Percentiles rank a stretch among this genome's conserved stretches.
Evolutionary conservation across 257 asterid genomes (phyloP).

Genomic region (Lavandula angustifolia): DNA sequence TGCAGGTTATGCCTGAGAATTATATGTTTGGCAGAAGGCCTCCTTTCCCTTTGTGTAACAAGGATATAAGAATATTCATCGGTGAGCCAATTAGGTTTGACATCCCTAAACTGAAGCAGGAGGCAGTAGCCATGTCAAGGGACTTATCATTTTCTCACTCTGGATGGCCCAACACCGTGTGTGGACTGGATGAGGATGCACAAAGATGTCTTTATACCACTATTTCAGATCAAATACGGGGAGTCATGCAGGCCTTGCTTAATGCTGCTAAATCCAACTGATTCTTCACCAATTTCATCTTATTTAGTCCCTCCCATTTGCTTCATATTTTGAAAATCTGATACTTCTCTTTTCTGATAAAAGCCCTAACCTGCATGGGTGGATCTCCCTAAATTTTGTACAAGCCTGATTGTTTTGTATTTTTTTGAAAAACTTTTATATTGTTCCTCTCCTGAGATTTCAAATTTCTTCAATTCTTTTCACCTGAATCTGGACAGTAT

Average conservation of each 20-base stretch:
- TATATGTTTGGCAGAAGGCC: conserved; percentile 73
- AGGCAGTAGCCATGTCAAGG: conserved; percentile 56
- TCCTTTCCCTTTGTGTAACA: conserved; percentile 73
- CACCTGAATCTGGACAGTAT: too few relatives aligned
- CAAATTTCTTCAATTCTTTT: too few relatives aligned
- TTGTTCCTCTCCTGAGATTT: too few relatives aligned
- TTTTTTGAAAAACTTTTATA: too few relatives aligned
- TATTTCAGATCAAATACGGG: conserved; percentile 71
- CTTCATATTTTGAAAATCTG: too few relatives aligned
- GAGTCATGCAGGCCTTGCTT: conserved; percentile 65
- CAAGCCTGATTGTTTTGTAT: too few relatives aligned
- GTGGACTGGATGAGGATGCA: conserved; percentile 84
- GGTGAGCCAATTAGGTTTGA: conserved; percentile 87
- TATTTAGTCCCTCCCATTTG: too few relatives aligned
- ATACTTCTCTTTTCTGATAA: too few relatives aligned
- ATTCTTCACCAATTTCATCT: too few relatives aligned
- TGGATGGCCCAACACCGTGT: conserved; percentile 61
- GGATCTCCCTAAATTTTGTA: too few relatives aligned
- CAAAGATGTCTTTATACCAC: conserved; percentile 67
- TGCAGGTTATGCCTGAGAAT: conserved; percentile 93
- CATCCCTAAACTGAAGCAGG: conserved; percentile 68
- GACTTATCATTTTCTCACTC: conserved; percentile 39
- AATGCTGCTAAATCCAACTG: conserved; percentile 32
- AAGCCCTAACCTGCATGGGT: too few relatives aligned
- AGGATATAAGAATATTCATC: conserved; percentile 55